Evolutionary conservation across 164 flowering plant genomes (phyloP).

Genomic region (Brasenia schreberi): DNA sequence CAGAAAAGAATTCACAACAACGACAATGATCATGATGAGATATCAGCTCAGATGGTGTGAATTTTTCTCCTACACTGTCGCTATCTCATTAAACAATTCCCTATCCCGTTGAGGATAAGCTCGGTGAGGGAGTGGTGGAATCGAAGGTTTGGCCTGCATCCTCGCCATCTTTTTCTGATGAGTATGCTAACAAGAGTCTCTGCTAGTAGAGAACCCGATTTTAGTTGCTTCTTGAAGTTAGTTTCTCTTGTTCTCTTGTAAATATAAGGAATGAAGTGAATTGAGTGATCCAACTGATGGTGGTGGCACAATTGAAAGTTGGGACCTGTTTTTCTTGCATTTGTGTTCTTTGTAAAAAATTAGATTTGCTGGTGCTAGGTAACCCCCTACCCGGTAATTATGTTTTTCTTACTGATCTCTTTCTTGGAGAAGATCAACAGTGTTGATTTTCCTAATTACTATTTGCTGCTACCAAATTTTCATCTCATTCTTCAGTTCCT

Average conservation of each 20-base stretch:
- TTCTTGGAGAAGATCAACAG: neutral
- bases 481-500: no score
- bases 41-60: constrained; percentile 17
- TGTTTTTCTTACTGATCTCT: neutral
- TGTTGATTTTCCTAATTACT: neutral
- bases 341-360: neutral
- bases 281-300: neutral
- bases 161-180: neutral
- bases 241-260: neutral
- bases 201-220: neutral
- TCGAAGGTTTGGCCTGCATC: neutral
- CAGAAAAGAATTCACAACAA: constrained; percentile 45
- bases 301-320: neutral
- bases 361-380: neutral
- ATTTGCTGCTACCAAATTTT: no score
- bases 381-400: neutral
- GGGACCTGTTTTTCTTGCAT: neutral
- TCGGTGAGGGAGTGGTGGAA: neutral
- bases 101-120: neutral
- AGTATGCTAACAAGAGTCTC: neutral
- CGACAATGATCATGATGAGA: constrained; percentile 4
- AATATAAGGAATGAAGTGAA: neutral
- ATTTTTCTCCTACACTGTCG: neutral
- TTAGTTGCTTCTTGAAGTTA: neutral
- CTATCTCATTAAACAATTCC: neutral